phyloP scores from a whole-genome alignment of 2,329 filamentous ascomycete genomes.

The Penicillium oxalicum region DNA sequence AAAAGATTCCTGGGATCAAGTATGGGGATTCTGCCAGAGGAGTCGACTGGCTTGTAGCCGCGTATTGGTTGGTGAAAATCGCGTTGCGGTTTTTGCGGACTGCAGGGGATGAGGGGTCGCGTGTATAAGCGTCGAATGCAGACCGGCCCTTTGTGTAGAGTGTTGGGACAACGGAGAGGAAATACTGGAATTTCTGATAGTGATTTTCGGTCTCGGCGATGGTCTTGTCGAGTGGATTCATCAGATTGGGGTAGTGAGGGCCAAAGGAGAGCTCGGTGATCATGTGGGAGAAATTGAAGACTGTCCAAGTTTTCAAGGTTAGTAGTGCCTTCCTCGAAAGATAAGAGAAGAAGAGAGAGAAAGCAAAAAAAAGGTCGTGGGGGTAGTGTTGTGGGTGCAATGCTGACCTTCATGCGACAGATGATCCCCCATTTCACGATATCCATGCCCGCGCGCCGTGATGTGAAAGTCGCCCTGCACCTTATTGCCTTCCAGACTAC shows the following conservation, averaged over 20 bases:
- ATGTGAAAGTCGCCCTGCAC: slow-evolving; percentile 98
- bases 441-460: slow-evolving; percentile 92
- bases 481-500: slow-evolving; percentile 86
- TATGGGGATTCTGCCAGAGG: slow-evolving; percentile 50
- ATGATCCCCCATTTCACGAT: slow-evolving; percentile 72
- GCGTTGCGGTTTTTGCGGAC: slow-evolving; percentile 29
- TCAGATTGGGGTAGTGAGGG: slow-evolving; percentile 87
- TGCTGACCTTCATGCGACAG: slow-evolving; percentile 64
- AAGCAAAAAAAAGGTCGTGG: too few species aligned
- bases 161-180: slow-evolving; percentile 88
- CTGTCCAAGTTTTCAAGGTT: slow-evolving; percentile 38
- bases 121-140: slow-evolving; percentile 39
- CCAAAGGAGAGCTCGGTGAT: slow-evolving; percentile 95
- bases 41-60: slow-evolving; percentile 82
- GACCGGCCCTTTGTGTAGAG: slow-evolving; percentile 64
- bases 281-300: slow-evolving; percentile 96
- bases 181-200: slow-evolving; percentile 98
- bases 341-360: too few species aligned
- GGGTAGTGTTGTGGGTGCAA: background rate
- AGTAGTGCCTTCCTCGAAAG: too few species aligned
- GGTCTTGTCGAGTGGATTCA: slow-evolving; percentile 91
- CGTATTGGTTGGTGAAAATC: slow-evolving; percentile 95
- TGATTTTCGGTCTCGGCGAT: slow-evolving; percentile 66
- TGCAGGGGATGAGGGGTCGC: slow-evolving; percentile 28
- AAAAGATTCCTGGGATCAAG: slow-evolving; percentile 80